Base-by-base conservation (phyloP, 148 eudicot genomes). In the Silene conica region DNA sequence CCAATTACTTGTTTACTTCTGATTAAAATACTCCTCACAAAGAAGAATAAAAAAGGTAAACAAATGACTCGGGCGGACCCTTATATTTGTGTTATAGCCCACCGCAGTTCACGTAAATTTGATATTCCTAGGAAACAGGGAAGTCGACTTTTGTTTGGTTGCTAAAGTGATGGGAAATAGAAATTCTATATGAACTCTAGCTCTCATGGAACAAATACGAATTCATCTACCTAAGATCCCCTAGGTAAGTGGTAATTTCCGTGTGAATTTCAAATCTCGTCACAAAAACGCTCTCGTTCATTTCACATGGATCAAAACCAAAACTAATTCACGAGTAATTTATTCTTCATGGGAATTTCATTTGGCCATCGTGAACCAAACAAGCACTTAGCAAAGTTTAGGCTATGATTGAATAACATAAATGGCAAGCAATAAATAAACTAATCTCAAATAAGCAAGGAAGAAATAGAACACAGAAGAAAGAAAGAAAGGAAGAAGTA, bases 401-500 rank as follows among this genome's bases (percentile, higher is more conserved):
- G 0, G 13, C 11, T 22, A 63, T 25, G 16, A 50, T 23, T 41
- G 60, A 76, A 46, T 21, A 28, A 1, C 25, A 58, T 19, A 68
- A 26, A 68, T 68, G 25, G 26, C 58, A 5, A 6, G 16, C 26
- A 69, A 11, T 1, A 20, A 23, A 76, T 68, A 10, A 68, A 25
- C 11, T n/a, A 13, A n/a, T 45, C 9, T 52, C 15, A 68, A 52
- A 20, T 50, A 21, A 34, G 7, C 0, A 41, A 25, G 28, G 68
- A 28, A 31, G 13, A 69, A 73, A n/a, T 46, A 34, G 5, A 34
- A 34, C 6, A 3, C 41, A 34, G 73, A 57, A 73, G 41, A 78
- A 73, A 58, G 5, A 26, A 61, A 61, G 64, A 23, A 61, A 23
- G 31, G 21, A 61, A 21, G 26, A 58, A 65, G 34, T 87, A 93